A percentile compares a stretch with the other conserved stretches of the same genome.
These are phyloP conservation scores for Umbilicaria muhlenbergii DNA, from an alignment of 495 filamentous ascomycete genomes.

Conservation along the genomic window DNA sequence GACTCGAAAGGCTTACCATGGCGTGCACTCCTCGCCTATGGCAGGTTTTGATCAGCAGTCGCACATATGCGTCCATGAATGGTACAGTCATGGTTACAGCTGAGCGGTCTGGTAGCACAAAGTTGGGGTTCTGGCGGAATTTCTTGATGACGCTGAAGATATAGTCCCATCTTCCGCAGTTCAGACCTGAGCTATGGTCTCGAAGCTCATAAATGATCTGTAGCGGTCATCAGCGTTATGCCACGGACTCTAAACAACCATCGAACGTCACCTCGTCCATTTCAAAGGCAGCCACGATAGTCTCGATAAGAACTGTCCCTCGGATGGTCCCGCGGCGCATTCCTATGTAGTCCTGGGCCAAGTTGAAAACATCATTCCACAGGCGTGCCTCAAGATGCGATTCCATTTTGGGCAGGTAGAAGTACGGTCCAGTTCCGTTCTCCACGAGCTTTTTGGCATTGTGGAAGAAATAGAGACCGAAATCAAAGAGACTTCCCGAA, in stretches of 20 bases:
- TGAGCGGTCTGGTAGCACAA: conserved; percentile 83
- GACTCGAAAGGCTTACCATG: conserved; percentile 38
- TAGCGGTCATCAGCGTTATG: conserved; percentile 4
- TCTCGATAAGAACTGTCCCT: conserved; percentile 95
- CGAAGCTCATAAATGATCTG: conserved; percentile 97
- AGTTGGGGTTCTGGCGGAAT: conserved; percentile 86
- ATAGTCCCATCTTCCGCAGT: conserved; percentile 99
- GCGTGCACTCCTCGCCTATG: conserved; percentile 90
- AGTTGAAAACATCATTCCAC: conserved; percentile 99
- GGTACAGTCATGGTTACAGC: conserved; percentile 95
- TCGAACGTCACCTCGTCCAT: conserved; percentile 64
- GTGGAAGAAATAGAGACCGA: conserved; percentile 99
- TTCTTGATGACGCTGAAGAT: conserved; percentile 99
- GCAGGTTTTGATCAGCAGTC: conserved; percentile 93
- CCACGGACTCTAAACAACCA: neutral
- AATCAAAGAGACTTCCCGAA: conserved; percentile 87
- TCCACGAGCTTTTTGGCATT: conserved; percentile 82
- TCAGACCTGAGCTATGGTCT: conserved; percentile 89
- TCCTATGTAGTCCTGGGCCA: conserved; percentile 81
- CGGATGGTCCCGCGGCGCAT: conserved; percentile 86
- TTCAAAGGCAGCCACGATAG: conserved; percentile 96
- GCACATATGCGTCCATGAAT: conserved; percentile 97
- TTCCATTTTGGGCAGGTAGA: conserved; percentile 99
- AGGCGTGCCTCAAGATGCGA: conserved; percentile 91
- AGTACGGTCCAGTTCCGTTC: conserved; percentile 83